Base-by-base conservation (phyloP, 2,329 filamentous ascomycete genomes). In the Fusarium sp. region DNA sequence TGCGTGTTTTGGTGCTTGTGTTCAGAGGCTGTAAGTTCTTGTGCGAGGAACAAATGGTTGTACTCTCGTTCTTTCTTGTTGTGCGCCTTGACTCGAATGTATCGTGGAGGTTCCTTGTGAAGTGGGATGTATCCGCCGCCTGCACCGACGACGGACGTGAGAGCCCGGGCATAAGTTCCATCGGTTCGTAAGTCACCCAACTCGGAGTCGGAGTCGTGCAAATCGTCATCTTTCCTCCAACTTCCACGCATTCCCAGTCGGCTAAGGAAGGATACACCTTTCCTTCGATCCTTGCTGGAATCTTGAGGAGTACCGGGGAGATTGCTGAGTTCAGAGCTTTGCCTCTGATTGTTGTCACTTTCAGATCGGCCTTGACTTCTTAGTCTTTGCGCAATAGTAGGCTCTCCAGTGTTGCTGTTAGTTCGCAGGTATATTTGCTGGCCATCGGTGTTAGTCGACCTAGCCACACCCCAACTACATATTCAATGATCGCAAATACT, bases 251-350 rank as follows among this genome's bases (percentile, higher is more conserved):
- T 90, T 74, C 85, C 86, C 57, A 91, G 86, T 57, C 94, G 92
- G 79, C 93, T 97, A 28, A 99, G 87, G 78, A 99, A 97, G 16
- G 94, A 97, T 20, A 92, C 89, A 28, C 92, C 91, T 82, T 97
- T 98, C 80, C 87, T 92, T 81, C 90, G 92, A 65, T 92, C 90
- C 78, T 85, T 90, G 53, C 72, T 74, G 30, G 76, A 75, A 74
- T 89, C 87, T 51, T 77, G 84, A 80, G 66, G 78, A 69, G 53
- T 77, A 72, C 63, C 78, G 66, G 56, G 66, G 42, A 80, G 75
- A 66, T 82, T 85, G 55, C 75, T 67, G 21, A 80, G 73, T 49
- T 88, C 85, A 45, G 80, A 77, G 64, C 80, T 82, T 45, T 79
- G 78, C 55, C 79, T 80, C 25, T 80, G 77, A 14, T 80, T 66